Conservation (phyloP, 768 basidiomycete species). For the Boletus sp. region DNA sequence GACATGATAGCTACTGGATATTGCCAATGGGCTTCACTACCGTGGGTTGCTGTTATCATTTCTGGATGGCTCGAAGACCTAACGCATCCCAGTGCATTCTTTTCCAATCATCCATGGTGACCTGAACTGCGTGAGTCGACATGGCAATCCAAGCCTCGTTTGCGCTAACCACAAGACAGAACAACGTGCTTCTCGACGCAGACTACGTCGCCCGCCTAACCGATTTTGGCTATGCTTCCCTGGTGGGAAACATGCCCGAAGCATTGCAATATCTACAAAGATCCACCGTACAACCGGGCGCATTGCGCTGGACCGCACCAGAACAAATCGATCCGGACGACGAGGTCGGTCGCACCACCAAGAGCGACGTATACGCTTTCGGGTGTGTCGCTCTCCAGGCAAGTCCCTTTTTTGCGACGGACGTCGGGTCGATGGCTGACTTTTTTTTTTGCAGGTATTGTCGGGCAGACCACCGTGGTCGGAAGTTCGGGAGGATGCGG, state of each 20-base stretch:
- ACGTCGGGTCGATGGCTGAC: not conserved
- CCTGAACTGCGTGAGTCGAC: not conserved
- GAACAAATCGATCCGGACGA: not conserved
- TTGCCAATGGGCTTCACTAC: not conserved
- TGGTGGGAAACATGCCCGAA: not conserved
- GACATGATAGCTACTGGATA: not conserved
- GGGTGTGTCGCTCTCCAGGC: conserved; percentile 29
- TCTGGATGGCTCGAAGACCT: not conserved
- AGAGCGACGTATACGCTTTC: conserved; percentile 16
- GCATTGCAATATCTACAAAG: not conserved
- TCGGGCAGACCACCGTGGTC: not conserved
- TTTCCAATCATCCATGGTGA: not conserved
- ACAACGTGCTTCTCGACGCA: not conserved
- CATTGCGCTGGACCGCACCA: not conserved
- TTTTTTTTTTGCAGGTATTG: not conserved
- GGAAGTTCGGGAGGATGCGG: not conserved
- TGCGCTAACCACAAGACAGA: not conserved
- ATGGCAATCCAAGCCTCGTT: too few species aligned
- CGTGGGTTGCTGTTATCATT: not conserved
- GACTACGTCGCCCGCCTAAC: not conserved
- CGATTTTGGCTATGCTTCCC: not conserved
- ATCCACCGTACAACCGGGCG: not conserved
- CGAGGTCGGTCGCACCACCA: not conserved
- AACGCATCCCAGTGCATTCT: not conserved
- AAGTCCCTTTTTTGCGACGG: conserved; percentile 3